Evolutionary conservation across 1,284 basidiomycete species (phyloP).

Genomic region (Naganishia cerealis): DNA sequence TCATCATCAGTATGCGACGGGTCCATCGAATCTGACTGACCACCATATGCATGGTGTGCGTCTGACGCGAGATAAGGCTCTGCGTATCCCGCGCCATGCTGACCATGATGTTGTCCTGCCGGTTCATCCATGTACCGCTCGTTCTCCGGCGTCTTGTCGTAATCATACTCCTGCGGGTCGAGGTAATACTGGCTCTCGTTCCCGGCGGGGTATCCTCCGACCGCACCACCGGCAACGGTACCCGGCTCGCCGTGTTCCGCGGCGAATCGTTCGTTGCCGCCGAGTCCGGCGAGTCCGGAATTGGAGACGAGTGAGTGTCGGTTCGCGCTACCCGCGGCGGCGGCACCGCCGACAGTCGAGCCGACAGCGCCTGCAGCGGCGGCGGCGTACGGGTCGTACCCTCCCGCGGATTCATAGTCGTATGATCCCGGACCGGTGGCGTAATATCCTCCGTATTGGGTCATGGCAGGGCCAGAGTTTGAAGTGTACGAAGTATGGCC

Average conservation of each 20-base stretch:
- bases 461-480: slow-evolving; percentile 50
- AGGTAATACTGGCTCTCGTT: slow-evolving; percentile 46
- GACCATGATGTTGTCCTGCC: background rate
- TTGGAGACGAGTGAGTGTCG: slow-evolving; percentile 42
- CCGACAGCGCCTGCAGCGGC: slow-evolving; percentile 38
- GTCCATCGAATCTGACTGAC: background rate
- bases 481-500: slow-evolving; percentile 50
- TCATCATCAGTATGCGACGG: slow-evolving; percentile 2
- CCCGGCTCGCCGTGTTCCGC: slow-evolving; percentile 30
- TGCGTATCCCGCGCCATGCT: slow-evolving; percentile 9
- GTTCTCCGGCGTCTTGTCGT: slow-evolving; percentile 29
- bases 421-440: slow-evolving; percentile 40
- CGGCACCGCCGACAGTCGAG: slow-evolving; percentile 35
- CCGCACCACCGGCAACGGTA: slow-evolving; percentile 25
- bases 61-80: slow-evolving; percentile 7
- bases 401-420: slow-evolving; percentile 42
- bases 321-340: slow-evolving; percentile 35
- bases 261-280: slow-evolving; percentile 34
- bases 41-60: background rate
- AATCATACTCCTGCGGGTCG: slow-evolving; percentile 45
- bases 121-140: slow-evolving; percentile 26
- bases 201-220: slow-evolving; percentile 29
- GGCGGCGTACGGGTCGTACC: slow-evolving; percentile 51
- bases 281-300: slow-evolving; percentile 45
- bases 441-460: slow-evolving; percentile 51